Conservation (phyloP, 768 basidiomycete genomes). For the Lepiota brunneoincarnata region DNA sequence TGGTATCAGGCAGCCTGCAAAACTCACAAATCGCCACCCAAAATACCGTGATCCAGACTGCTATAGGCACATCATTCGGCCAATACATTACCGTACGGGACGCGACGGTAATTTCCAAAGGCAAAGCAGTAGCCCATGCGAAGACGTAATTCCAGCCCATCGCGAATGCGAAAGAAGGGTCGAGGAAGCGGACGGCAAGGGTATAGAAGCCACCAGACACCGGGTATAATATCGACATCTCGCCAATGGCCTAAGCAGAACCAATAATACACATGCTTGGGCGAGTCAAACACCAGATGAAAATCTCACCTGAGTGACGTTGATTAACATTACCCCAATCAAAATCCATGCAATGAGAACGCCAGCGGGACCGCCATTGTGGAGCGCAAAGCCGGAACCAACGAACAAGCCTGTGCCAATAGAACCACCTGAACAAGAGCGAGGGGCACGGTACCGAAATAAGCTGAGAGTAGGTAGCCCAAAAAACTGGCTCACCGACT, state of each 20-base stretch:
- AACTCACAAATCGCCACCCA: slow-evolving; percentile 36
- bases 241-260: slow-evolving; percentile 37
- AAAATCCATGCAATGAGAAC: slow-evolving; percentile 43
- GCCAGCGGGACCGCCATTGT: slow-evolving; percentile 39
- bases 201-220: slow-evolving; percentile 51
- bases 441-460: background rate
- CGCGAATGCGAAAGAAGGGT: slow-evolving; percentile 45
- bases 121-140: slow-evolving; percentile 44
- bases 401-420: slow-evolving; percentile 50
- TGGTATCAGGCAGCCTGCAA: background rate
- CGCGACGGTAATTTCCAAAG: slow-evolving; percentile 44
- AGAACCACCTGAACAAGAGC: slow-evolving; percentile 33
- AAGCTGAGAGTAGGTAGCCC: background rate
- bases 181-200: slow-evolving; percentile 42
- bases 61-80: slow-evolving; percentile 35
- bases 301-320: slow-evolving; percentile 38
- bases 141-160: slow-evolving; percentile 52
- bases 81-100: slow-evolving; percentile 44
- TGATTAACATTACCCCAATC: slow-evolving; percentile 47
- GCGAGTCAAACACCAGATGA: background rate
- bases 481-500: slow-evolving; percentile 32
- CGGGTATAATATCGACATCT: slow-evolving; percentile 48
- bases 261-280: background rate
- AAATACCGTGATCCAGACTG: slow-evolving; percentile 45
- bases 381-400: slow-evolving; percentile 39